Evolutionary conservation across 331 rosid species (phyloP).

Genomic region (Rhamnella rubrinervis): DNA sequence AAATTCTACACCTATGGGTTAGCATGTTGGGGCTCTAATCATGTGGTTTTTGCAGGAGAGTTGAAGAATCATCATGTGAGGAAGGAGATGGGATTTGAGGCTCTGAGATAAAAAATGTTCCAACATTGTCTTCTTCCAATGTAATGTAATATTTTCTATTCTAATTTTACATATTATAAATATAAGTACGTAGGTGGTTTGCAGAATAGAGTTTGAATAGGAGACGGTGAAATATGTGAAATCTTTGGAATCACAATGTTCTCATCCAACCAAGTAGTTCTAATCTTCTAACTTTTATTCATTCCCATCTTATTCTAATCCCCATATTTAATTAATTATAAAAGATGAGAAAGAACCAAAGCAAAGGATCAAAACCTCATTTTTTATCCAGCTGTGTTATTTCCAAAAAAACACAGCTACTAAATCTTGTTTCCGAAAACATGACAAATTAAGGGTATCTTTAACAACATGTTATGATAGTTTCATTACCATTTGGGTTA

Average conservation of each 20-base stretch:
- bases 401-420: background rate
- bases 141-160: conserved; percentile 6
- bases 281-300: conserved; percentile 40
- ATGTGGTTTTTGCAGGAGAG: conserved; percentile 61
- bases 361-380: conserved; percentile 37
- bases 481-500: no score
- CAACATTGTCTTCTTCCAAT: conserved; percentile 43
- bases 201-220: conserved; percentile 30
- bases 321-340: conserved; percentile 7
- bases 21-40: conserved; percentile 31
- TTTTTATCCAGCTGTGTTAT: background rate
- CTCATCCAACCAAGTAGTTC: conserved; percentile 3
- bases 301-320: conserved; percentile 1
- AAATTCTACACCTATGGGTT: background rate
- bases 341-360: conserved; percentile 32
- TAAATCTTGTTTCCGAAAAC: background rate
- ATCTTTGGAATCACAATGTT: conserved; percentile 34
- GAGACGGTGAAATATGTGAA: conserved; percentile 33
- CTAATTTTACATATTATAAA: conserved; percentile 36
- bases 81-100: conserved; percentile 61
- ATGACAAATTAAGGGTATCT: no score
- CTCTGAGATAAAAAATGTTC: conserved; percentile 47
- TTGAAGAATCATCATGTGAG: conserved; percentile 83
- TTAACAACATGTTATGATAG: no score
- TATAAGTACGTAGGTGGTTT: conserved; percentile 30